Conservation (phyloP, 345 rosid genomes). For the Cardamine resedifolia region DNA sequence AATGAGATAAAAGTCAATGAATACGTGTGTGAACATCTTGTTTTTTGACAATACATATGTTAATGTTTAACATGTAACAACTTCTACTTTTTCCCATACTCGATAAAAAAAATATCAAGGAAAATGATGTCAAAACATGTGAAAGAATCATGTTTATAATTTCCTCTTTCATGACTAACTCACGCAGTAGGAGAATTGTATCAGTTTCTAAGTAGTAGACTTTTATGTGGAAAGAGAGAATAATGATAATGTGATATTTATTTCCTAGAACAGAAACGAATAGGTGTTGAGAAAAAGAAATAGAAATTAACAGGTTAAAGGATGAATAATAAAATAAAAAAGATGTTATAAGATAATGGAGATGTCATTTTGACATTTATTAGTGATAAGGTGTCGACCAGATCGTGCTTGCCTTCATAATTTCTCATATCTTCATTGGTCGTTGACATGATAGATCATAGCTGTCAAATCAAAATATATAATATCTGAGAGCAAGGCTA, state of each 20-base stretch:
- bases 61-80: background rate
- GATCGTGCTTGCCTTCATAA: constrained; percentile 35
- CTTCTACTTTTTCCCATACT: background rate
- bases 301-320: background rate
- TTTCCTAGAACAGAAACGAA: background rate
- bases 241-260: background rate
- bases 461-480: constrained; percentile 27
- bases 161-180: background rate
- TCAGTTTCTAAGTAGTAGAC: background rate
- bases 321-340: background rate
- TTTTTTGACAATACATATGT: background rate
- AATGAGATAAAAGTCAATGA: constrained; percentile 18
- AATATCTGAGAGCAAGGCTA: background rate
- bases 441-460: constrained; percentile 27
- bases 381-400: constrained; percentile 23
- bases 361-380: constrained; percentile 12
- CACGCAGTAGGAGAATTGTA: background rate
- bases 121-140: background rate
- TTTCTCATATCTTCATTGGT: constrained; percentile 23
- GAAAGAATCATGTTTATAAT: background rate
- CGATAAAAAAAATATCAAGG: background rate
- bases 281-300: background rate
- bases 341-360: background rate
- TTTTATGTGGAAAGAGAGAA: background rate
- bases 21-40: constrained; percentile 7